Base-by-base conservation (phyloP, 179 eudicot genomes). In the Patellifolia procumbens region DNA sequence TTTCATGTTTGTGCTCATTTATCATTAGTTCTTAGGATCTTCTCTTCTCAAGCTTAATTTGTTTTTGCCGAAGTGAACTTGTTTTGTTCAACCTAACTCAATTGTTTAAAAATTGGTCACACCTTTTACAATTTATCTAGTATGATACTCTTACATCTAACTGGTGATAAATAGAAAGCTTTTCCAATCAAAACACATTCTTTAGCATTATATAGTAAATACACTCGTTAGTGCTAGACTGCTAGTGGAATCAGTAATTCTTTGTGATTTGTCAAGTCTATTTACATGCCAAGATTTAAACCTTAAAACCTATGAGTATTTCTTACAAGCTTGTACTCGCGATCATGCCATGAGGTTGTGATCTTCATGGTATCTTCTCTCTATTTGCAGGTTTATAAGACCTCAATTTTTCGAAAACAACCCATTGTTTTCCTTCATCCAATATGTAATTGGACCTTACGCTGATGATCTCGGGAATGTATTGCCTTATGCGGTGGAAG, bases 381-480 rank as follows among this genome's bases (percentile, higher is more conserved):
- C 22, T 58, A 19, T 73, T 39, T 76, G 80, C 91, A 94, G 98
- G 93, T 92, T 86, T 76, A 85, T 94, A 78, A 87, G 97, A 86
- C 98, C 98, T 70, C 94, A 92, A 72, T 94, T 94, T 80, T 94
- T 94, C 67, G 89, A 87, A 82, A 92, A 94, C 81, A 94, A 92
- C 80, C 98, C 98, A 2, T 75, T 94, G 82, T 91, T 94, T 82
- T 91, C 96, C 3, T 94, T 92, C 81, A 83, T 94, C 74, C 91
- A 94, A 81, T 94, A 72, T 70, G 96, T 88, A 2, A 82, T 94
- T 42, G 98, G 96, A 72, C 98, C 97, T 13, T 94, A 92, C 63
- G 74, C 97, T 0, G 98, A 94, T 76, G 97, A 92, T 73, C 93
- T 94, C 5, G 98, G 97, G 45, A 92, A 94, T 60, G 97, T 94